These are phyloP conservation scores for Neurospora cerealis DNA, from an alignment of 495 filamentous ascomycete species.

Conservation along the genomic window DNA sequence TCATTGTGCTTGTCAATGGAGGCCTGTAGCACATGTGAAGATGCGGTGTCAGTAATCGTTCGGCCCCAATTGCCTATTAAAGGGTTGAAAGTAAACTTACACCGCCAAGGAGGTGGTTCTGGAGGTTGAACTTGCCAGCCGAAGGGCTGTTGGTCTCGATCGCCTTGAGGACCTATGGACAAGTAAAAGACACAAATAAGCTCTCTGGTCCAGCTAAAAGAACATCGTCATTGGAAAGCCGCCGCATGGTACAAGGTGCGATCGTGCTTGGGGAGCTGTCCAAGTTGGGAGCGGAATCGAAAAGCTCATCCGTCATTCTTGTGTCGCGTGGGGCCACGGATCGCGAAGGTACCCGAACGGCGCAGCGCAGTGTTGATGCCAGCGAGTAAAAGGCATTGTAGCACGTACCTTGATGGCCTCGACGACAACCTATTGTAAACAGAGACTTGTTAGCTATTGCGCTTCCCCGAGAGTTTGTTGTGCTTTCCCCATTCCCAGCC, in stretches of 20 bases:
- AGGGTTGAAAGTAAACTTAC: constrained; percentile 44
- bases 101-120: constrained; percentile 86
- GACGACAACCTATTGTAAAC: constrained; percentile 32
- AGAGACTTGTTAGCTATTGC: not conserved
- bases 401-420: constrained; percentile 75
- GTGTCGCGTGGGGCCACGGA: not conserved
- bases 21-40: constrained; percentile 39
- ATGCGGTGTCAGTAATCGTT: not conserved
- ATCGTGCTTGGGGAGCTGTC: not conserved
- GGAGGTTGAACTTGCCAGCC: constrained; percentile 72
- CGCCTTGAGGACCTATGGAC: constrained; percentile 57
- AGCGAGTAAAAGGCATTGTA: not conserved
- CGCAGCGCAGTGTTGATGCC: not conserved
- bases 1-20: constrained; percentile 78
- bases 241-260: not conserved
- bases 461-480: not conserved
- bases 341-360: not conserved
- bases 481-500: not conserved
- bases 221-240: not conserved
- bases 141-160: constrained; percentile 59
- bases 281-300: not conserved
- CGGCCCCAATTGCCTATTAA: not conserved
- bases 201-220: not conserved
- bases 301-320: not conserved
- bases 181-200: constrained; percentile 3